phyloP scores from a whole-genome alignment of 805 yeast species.

The Schwanniomyces yamadae region DNA sequence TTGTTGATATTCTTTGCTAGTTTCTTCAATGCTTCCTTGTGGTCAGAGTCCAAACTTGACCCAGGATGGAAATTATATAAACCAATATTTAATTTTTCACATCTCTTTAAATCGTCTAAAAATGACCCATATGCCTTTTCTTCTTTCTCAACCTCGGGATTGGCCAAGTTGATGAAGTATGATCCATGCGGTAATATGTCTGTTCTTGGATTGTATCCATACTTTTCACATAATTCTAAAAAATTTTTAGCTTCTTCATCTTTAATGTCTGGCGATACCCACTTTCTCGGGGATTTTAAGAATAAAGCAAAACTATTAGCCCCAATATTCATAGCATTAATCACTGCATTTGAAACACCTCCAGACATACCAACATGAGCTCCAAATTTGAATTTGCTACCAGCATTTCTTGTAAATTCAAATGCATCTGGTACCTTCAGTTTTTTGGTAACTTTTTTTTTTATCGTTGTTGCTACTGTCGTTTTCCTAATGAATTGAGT shows the following conservation, averaged over 20 bases:
- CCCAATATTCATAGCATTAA: constrained; percentile 48
- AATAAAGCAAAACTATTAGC: constrained; percentile 89
- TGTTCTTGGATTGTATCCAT: constrained; percentile 67
- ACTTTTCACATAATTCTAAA: constrained; percentile 56
- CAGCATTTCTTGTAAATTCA: constrained; percentile 16
- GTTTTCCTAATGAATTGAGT: background rate
- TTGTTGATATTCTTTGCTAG: constrained; percentile 78
- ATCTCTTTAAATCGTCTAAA: constrained; percentile 81
- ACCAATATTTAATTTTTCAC: constrained; percentile 83
- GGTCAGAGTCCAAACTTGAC: constrained; percentile 71
- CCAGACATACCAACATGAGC: constrained; percentile 88
- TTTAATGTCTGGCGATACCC: constrained; percentile 81
- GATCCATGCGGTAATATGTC: constrained; percentile 95
- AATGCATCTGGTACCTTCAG: constrained; percentile 9
- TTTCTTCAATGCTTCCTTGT: constrained; percentile 57
- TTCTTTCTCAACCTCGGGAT: constrained; percentile 81
- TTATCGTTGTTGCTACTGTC: constrained; percentile 1
- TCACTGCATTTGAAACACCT: constrained; percentile 71
- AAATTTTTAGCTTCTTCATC: constrained; percentile 68
- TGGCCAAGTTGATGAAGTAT: constrained; percentile 88
- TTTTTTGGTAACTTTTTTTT: constrained; percentile 6
- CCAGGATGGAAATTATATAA: constrained; percentile 94
- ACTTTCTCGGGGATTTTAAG: constrained; percentile 83
- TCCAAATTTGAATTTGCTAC: constrained; percentile 56
- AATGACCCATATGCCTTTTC: constrained; percentile 73